Base-by-base conservation (phyloP, 495 filamentous ascomycete species). In the Margaritispora aquatica region DNA sequence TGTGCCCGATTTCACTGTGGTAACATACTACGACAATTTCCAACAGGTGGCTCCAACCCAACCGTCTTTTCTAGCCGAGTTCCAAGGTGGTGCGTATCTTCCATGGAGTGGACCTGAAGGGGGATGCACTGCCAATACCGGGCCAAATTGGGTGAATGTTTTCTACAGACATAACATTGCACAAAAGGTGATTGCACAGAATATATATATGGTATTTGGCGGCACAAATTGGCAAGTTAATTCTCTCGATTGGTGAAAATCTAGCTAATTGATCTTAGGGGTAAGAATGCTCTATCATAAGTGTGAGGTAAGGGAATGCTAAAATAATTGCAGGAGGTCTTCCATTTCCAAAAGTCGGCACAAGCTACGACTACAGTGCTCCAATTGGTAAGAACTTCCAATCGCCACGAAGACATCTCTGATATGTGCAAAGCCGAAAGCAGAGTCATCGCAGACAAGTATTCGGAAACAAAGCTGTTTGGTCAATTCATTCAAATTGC, bases 11-110 rank as follows among this genome's bases (percentile, higher is more conserved):
- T 84, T 80, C 68, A 69, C 58, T 58, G 60, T 60, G 59, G 59
- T 46, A 58, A 62, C 50, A 34, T 68, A 52, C 41, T 68, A 65
- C 46, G 58, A 17, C 1, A 64, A 56, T 47, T 74, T 81, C 68
- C 69, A 75, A 57, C 70, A 76, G 57, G 69, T 74, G 3, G 70
- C 76, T 13, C 76, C 78, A 10, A 77, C 76, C 27, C 75, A 81
- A 64, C 83, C 83, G 0, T 73, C 68, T 8, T 84, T 84, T 68
- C 74, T 86, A 68, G 80, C 80, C 17, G 83, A 86, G 62, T 86
- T 85, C 66, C 83, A 86, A 64, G 83, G 83, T 22, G 83, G 83
- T n/a, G 77, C 74, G 8, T 85, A 82, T 60, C 83, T 83, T 64
- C 81, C 82, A 13, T 86, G 83, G 83, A 79, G 74, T 57, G 77